Percentiles rank a stretch among this genome's conserved stretches.
Evolutionary conservation across 2,329 filamentous ascomycete species (phyloP).

Genomic region (Monilinia laxa): DNA sequence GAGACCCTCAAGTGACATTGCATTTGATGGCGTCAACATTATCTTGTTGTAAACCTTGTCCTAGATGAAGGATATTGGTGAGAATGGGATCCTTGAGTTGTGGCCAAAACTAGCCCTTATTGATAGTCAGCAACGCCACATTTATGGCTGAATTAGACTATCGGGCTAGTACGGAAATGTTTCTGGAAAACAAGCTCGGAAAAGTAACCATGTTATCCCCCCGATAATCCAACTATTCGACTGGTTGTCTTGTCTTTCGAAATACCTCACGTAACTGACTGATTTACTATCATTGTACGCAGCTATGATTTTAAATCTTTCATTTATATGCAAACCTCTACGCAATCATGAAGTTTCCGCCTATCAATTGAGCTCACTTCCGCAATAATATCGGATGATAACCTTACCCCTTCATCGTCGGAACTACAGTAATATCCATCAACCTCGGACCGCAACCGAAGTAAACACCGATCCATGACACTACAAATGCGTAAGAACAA

Average conservation of each 20-base stretch:
- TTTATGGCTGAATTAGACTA: not conserved
- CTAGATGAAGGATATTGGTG: no score
- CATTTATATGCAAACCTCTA: not conserved
- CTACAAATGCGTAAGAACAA: not conserved
- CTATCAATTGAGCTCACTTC: not conserved
- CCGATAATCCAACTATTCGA: not conserved
- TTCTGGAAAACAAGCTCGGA: not conserved
- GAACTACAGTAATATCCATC: not conserved
- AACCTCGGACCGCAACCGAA: slow-evolving; percentile 7
- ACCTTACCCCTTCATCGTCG: slow-evolving; percentile 14
- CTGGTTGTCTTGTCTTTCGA: not conserved
- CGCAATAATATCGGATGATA: not conserved
- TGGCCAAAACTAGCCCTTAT: no score
- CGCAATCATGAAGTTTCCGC: not conserved
- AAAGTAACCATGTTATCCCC: slow-evolving; percentile 1
- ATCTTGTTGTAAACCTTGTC: not conserved
- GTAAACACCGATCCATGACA: not conserved
- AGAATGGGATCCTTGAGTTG: no score
- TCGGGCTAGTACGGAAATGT: not conserved
- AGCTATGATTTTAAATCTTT: not conserved
- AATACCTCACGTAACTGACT: not conserved
- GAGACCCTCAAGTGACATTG: not conserved
- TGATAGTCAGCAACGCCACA: not conserved
- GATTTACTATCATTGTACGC: not conserved
- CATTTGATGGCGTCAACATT: no score